Conservation (phyloP, 2,329 filamentous ascomycete species). For the Laburnicola sp. region DNA sequence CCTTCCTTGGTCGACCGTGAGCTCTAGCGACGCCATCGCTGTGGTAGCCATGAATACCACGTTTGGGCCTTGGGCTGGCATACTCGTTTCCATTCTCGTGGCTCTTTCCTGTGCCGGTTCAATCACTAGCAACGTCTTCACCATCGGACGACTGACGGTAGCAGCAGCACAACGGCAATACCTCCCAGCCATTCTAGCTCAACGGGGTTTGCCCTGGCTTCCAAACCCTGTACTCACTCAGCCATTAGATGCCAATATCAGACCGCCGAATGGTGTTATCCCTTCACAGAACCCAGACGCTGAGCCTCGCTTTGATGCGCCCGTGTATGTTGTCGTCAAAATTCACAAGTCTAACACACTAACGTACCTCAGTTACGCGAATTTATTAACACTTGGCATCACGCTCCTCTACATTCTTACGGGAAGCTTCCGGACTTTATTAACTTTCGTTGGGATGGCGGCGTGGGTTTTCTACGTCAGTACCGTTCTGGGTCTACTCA, state of each 20-base stretch:
- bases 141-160: constrained; percentile 63
- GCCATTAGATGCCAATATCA: neutral
- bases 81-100: constrained; percentile 59
- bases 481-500: constrained; percentile 61
- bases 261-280: neutral
- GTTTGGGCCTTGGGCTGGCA: constrained; percentile 57
- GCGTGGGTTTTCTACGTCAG: constrained; percentile 66
- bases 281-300: neutral
- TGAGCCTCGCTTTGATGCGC: constrained; percentile 33
- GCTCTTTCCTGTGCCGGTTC: constrained; percentile 65
- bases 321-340: constrained; percentile 27
- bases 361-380: constrained; percentile 28
- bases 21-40: constrained; percentile 63
- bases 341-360: neutral
- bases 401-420: constrained; percentile 62
- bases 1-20: constrained; percentile 62
- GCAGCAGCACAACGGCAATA: constrained; percentile 52
- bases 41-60: constrained; percentile 57
- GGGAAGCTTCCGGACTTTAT: constrained; percentile 62
- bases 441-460: constrained; percentile 54
- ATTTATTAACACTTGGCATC: constrained; percentile 29
- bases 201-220: constrained; percentile 30
- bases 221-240: neutral
- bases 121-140: constrained; percentile 65
- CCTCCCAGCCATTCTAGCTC: constrained; percentile 38